Evolutionary conservation across 257 asterid species (phyloP), one percentile per base, ranked within the genome.

Genomic region (Thymus mandschuricus): DNA sequence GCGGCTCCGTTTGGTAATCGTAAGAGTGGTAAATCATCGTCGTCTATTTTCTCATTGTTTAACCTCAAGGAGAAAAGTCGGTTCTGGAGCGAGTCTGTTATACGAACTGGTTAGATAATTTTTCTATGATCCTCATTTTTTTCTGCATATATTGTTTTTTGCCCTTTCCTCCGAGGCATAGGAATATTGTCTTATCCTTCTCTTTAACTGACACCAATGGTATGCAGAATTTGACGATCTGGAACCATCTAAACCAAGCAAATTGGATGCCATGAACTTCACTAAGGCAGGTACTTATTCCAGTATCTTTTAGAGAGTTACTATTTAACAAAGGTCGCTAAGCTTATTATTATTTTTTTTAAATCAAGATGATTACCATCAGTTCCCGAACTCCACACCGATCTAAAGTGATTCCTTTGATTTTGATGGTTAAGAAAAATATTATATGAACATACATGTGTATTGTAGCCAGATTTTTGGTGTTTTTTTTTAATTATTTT

Each of bases 231-330:
- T 91, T 66, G 86, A 78, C 79, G 99, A 94, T 64, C 71, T 91
- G 90, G 97, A 91, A 77, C 73, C 95, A 31, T 81, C 97, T 67
- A 81, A 69, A 15, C 92, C 86, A 8, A 86, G 55, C 54, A 91
- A 87, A 86, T 74, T 69, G 61, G 81, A 84, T 79, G 75, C 81
- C 63, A 43, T 76, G 78, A 91, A 91, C 86, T 94, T 85, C 96
- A 91, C 99, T 80, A 88, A 91, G 97, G 97, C 99, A 91, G 99
- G 99, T 94, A 94, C 84, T 88, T 89, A 76, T 82, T 80, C 73
- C 58, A 63, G 57, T 65, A 60, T 78, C 82, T 72, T 71, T 68
- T 45, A 11, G 72, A 49, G 31, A 70, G 38, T 43, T 9, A 28
- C 52, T 59, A 35, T 34, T 49, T 56, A 35, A 54, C 61, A 48